These are phyloP conservation scores for Herpetospermum pedunculosum DNA, from an alignment of 306 rosid genomes.

Conservation along the genomic window DNA sequence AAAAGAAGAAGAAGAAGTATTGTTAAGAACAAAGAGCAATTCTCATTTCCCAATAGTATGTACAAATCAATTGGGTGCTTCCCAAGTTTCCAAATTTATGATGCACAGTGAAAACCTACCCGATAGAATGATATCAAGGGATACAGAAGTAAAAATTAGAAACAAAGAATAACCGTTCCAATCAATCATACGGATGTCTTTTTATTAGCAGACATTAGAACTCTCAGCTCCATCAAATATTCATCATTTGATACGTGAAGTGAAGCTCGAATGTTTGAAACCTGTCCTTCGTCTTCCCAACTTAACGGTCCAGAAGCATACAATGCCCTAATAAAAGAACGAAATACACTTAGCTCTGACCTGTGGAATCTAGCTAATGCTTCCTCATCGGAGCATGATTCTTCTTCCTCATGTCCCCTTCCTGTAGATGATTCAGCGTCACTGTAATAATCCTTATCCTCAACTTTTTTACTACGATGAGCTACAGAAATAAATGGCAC, in stretches of 20 bases:
- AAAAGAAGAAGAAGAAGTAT: neutral
- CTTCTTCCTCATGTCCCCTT: slow-evolving; percentile 25
- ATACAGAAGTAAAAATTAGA: neutral
- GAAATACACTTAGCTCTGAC: slow-evolving; percentile 70
- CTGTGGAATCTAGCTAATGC: slow-evolving; percentile 39
- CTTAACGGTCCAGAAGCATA: slow-evolving; percentile 81
- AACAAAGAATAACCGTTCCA: neutral
- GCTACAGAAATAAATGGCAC: slow-evolving; percentile 21
- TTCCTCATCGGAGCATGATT: slow-evolving; percentile 21
- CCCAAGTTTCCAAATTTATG: neutral
- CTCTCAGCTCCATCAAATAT: slow-evolving; percentile 46
- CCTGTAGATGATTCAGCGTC: slow-evolving; percentile 52
- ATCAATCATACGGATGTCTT: neutral
- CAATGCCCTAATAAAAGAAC: slow-evolving; percentile 45
- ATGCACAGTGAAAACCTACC: slow-evolving; percentile 1
- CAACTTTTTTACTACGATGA: slow-evolving; percentile 29
- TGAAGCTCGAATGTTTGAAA: slow-evolving; percentile 77
- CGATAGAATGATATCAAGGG: neutral
- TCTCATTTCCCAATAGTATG: neutral
- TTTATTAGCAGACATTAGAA: slow-evolving; percentile 25
- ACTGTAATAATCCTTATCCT: slow-evolving; percentile 38
- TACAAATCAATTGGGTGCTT: slow-evolving; percentile 3
- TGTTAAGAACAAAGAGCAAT: neutral
- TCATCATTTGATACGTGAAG: slow-evolving; percentile 86
- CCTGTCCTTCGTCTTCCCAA: slow-evolving; percentile 74